A percentile compares a stretch with the other conserved stretches of the same genome.
Conservation (phyloP, 371 early-diverging fungal genomes). For the Parasitella parasitica region DNA sequence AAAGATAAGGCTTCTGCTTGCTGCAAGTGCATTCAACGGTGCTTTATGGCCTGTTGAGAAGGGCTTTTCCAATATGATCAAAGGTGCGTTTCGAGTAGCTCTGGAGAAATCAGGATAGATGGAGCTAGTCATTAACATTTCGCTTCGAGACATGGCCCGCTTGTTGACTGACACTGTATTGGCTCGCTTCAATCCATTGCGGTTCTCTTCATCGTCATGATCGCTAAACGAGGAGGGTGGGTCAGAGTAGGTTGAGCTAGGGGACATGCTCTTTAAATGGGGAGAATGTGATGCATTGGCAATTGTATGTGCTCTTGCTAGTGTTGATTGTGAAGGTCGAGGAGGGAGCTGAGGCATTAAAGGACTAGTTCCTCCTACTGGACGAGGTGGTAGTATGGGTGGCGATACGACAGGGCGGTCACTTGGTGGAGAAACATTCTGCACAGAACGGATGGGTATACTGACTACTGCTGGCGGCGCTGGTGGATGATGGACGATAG, state of each 20-base stretch:
- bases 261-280: neutral
- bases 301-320: slow-evolving; percentile 40
- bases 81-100: slow-evolving; percentile 23
- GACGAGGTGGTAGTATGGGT: slow-evolving; percentile 23
- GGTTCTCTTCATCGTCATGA: neutral
- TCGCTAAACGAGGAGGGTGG: neutral
- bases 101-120: slow-evolving; percentile 21
- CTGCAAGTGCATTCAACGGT: slow-evolving; percentile 6
- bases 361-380: slow-evolving; percentile 8
- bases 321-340: slow-evolving; percentile 35
- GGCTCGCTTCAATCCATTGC: slow-evolving; percentile 9
- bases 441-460: slow-evolving; percentile 8
- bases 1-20: slow-evolving; percentile 12
- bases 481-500: neutral
- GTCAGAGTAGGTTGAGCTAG: neutral
- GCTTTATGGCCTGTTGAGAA: slow-evolving; percentile 22
- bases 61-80: neutral
- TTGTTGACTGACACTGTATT: slow-evolving; percentile 6
- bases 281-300: neutral
- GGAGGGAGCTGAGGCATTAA: slow-evolving; percentile 38
- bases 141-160: slow-evolving; percentile 19
- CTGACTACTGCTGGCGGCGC: neutral
- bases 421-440: neutral
- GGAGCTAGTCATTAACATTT: slow-evolving; percentile 15
- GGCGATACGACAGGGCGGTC: slow-evolving; percentile 7